Evolutionary conservation across 1,284 basidiomycete species (phyloP), one percentile per base, ranked within the genome.

Genomic region (Pulveroboletus sp.): DNA sequence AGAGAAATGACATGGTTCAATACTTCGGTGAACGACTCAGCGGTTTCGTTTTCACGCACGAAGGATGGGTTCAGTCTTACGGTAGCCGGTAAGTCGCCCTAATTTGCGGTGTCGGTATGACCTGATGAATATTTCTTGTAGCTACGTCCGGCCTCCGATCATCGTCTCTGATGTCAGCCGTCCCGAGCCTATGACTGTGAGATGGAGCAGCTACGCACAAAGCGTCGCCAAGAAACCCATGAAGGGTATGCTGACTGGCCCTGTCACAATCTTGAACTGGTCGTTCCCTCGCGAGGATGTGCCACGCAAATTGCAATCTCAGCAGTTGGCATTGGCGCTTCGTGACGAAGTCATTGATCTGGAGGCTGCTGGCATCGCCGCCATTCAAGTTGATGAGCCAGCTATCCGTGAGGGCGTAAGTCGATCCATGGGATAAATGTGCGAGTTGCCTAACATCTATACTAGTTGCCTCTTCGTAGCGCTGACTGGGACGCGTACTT

Each of bases 261-360:
- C 93, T 35, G 93, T 95, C 70, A 95, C 93, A 64, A 98, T 99
- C 77, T 86, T 99, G 76, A 98, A 98, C 85, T 99, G 97, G 97
- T 99, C 97, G 44, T 99, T 99, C 96, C 97, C 97, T 70, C 96
- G 97, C 78, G 94, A 93, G 65, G 97, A 99, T 75, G 90, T 99
- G 69, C 86, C 91, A 59, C 93, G 93, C 75, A 97, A 99, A 79
- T 75, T 96, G 62, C 97, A 99, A 81, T 95, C 94, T 74, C 95
- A 95, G 82, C 97, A 99, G 78, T 89, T 99, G 68, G 97, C 97
- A 56, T 86, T 99, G 62, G 91, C 97, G 59, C 93, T 99, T 70
- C 95, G 97, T 68, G 97, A 99, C 72, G 97, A 99, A 79, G 97
- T 99, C 62, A 67, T 93, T 65, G 97, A 99, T 79, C 91, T 99